Conservation (phyloP, 257 asterid species). For the Forsythia viridissima region DNA sequence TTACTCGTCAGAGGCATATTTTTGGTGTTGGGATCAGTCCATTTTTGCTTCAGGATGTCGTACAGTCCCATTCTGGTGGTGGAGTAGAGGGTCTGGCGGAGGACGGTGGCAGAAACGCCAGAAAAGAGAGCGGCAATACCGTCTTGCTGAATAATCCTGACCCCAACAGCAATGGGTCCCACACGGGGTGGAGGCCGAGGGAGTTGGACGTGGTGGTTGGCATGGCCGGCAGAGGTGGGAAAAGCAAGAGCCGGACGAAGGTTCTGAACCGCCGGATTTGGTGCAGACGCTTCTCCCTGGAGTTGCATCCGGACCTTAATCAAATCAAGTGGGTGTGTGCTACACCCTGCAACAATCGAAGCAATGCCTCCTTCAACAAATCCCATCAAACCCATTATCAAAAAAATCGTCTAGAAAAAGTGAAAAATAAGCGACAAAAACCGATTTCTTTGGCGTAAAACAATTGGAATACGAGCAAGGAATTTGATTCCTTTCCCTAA, state of each 20-base stretch:
- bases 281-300: constrained; percentile 56
- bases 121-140: constrained; percentile 73
- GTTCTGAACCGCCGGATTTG: constrained; percentile 23
- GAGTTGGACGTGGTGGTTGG: constrained; percentile 29
- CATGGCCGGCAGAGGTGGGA: constrained; percentile 27
- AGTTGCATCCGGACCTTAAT: constrained; percentile 90
- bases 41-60: constrained; percentile 64
- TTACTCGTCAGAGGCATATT: constrained; percentile 56
- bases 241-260: constrained; percentile 72
- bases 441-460: neutral
- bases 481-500: constrained; percentile 6
- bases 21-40: constrained; percentile 66
- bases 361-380: constrained; percentile 94
- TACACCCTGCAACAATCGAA: constrained; percentile 83
- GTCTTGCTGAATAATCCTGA: constrained; percentile 67
- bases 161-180: constrained; percentile 68
- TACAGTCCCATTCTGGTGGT: constrained; percentile 93
- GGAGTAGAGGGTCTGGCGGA: constrained; percentile 86
- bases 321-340: constrained; percentile 81
- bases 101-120: constrained; percentile 94
- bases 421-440: neutral
- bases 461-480: neutral
- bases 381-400: constrained; percentile 74
- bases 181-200: constrained; percentile 52
- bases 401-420: neutral